Conservation (phyloP, 768 basidiomycete genomes). For the Tephrocybe sp. region DNA sequence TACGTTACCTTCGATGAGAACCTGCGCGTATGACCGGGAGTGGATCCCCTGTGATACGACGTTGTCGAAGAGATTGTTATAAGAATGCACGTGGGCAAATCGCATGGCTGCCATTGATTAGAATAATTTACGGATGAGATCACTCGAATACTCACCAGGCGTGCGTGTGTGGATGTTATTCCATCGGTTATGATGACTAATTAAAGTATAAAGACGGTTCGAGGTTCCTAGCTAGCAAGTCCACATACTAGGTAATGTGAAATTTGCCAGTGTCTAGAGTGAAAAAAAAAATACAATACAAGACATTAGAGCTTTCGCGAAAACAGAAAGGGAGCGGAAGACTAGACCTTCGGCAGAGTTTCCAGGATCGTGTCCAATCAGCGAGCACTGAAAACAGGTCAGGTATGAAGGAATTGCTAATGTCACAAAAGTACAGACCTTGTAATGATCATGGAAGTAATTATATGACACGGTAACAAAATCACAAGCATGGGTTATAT, state of each 20-base stretch:
- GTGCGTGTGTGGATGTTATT: conserved; percentile 22
- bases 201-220: neutral
- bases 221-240: neutral
- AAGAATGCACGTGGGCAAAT: conserved; percentile 21
- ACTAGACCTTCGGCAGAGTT: conserved; percentile 13
- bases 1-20: conserved; percentile 22
- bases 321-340: too few relatives aligned
- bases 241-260: conserved; percentile 20
- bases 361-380: conserved; percentile 18
- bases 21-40: conserved; percentile 20
- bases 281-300: neutral
- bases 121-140: too few relatives aligned
- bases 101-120: too few relatives aligned
- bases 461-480: conserved; percentile 22
- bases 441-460: conserved; percentile 23
- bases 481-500: conserved; percentile 22
- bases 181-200: conserved; percentile 22
- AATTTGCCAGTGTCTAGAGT: conserved; percentile 20
- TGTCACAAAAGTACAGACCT: conserved; percentile 5
- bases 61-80: conserved; percentile 21
- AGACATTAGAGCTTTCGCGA: neutral
- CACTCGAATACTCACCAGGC: conserved; percentile 15
- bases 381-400: conserved; percentile 10
- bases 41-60: conserved; percentile 23
- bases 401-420: neutral